Evolutionary conservation across 179 eudicot species (phyloP).

Genomic region (Actinidia polygama): DNA sequence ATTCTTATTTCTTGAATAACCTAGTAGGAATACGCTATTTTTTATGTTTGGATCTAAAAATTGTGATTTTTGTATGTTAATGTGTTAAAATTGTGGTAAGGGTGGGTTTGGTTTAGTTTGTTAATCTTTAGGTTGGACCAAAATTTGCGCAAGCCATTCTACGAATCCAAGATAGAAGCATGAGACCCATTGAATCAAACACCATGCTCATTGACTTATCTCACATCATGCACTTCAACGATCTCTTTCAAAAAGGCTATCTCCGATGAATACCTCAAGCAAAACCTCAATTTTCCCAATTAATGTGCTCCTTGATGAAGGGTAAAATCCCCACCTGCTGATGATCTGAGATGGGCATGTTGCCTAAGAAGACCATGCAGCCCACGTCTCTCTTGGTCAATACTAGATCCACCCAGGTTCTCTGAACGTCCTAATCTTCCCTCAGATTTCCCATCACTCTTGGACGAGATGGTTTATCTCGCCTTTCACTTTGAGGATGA

Average conservation of each 20-base stretch:
- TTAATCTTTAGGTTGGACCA: conserved; percentile 58
- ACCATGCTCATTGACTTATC: conserved; percentile 95
- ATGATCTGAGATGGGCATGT: too few relatives aligned
- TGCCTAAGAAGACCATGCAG: too few relatives aligned
- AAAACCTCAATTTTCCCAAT: too few relatives aligned
- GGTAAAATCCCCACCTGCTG: too few relatives aligned
- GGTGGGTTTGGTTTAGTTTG: not conserved
- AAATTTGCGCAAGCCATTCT: conserved; percentile 55
- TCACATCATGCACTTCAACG: conserved; percentile 84
- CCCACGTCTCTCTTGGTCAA: too few relatives aligned
- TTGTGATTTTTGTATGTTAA: not conserved
- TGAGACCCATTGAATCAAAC: conserved; percentile 76
- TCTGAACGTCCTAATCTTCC: too few relatives aligned
- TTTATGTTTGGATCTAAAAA: conserved; percentile 2
- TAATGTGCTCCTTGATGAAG: too few relatives aligned
- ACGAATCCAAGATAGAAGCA: conserved; percentile 73
- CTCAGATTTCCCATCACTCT: too few relatives aligned
- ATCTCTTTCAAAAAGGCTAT: conserved; percentile 77
- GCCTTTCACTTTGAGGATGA: too few relatives aligned
- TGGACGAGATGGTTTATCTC: too few relatives aligned
- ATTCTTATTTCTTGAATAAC: not conserved
- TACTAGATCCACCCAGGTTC: too few relatives aligned
- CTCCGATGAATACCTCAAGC: conserved; percentile 86
- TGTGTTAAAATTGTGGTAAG: not conserved
- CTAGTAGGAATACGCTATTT: not conserved